Evolutionary conservation across 1,139 yeast species (phyloP), one percentile per base, ranked within the genome.

Genomic region (Lodderomyces pseudojiufengensis): DNA sequence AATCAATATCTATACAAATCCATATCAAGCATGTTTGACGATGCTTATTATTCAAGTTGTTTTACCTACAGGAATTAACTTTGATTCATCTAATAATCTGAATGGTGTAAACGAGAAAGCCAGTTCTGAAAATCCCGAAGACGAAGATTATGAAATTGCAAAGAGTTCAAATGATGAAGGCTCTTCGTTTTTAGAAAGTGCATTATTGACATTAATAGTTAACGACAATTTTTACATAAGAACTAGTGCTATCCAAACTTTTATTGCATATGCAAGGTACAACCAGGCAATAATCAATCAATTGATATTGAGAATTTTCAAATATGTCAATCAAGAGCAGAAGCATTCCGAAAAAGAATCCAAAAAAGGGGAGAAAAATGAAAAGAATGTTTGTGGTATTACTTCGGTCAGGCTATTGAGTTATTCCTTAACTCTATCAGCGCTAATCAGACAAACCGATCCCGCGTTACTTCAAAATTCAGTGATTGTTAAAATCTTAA

Each of bases 391-490:
- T 4, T 55, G 59, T 16, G 37, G 37, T 5, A 47, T 50, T 13
- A 38, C 50, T 2, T 43, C 59, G 1, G 56, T 59, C 1, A 57
- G 57, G 34, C 45, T 67, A 6, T 45, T 61, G 30, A 59, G 63
- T 27, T 65, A 59, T 43, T 58, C 74, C 0, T 55, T 69, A 36
- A 60, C 64, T 2, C 52, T 70, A 32, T 63, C 62, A 57, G 50
- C 71, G 0, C 49, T 69, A 25, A 54, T 70, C 22, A 66, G 59
- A 37, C 69, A 64, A 35, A 60, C 73, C 0, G 63, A 66, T 16
- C 54, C 64, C 4, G 50, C 58, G 1, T 46, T 61, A 8, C 50
- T 70, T n/a, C 74, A 67, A 43, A 66, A 69, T 40, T 54, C 75
- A 3, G 60, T 67, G 1, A 54, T 69, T 9, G 67, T 68, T 15